A percentile compares a stretch with the other conserved stretches of the same genome.
Conservation (phyloP, 768 basidiomycete species). For the Termitomyces sp. region DNA sequence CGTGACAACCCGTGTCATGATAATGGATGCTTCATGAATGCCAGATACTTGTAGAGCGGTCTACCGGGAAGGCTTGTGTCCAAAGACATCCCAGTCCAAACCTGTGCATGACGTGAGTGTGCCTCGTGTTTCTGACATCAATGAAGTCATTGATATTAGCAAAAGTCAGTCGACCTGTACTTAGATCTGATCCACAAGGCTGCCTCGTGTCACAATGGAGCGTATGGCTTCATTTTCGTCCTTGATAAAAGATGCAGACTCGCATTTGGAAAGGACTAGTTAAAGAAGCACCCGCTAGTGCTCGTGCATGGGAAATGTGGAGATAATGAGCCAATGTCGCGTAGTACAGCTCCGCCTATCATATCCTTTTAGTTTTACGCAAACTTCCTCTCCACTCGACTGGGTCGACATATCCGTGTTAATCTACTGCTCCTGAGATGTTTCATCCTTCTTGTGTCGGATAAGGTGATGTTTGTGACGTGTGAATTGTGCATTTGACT, state of each 20-base stretch:
- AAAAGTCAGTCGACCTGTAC: neutral
- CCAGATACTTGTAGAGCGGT: neutral
- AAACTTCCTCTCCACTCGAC: neutral
- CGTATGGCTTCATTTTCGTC: neutral
- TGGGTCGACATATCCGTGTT: neutral
- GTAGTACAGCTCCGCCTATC: neutral
- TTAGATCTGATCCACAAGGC: neutral
- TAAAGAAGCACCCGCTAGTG: neutral
- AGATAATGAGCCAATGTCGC: neutral
- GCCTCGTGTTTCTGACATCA: neutral
- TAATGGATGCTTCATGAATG: neutral
- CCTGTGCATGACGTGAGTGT: neutral
- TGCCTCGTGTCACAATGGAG: neutral
- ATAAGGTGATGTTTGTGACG: neutral
- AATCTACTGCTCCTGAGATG: too few species aligned
- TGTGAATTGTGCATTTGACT: too few species aligned
- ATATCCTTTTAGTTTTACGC: neutral
- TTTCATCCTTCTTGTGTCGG: neutral
- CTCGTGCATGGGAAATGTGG: neutral
- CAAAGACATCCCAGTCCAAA: neutral
- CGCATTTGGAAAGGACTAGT: neutral
- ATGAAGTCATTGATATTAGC: too few species aligned
- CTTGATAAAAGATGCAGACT: neutral
- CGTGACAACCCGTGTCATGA: neutral
- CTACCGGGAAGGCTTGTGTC: neutral